Conservation (phyloP, 495 filamentous ascomycete genomes). For the Aspergillus sparsus region DNA sequence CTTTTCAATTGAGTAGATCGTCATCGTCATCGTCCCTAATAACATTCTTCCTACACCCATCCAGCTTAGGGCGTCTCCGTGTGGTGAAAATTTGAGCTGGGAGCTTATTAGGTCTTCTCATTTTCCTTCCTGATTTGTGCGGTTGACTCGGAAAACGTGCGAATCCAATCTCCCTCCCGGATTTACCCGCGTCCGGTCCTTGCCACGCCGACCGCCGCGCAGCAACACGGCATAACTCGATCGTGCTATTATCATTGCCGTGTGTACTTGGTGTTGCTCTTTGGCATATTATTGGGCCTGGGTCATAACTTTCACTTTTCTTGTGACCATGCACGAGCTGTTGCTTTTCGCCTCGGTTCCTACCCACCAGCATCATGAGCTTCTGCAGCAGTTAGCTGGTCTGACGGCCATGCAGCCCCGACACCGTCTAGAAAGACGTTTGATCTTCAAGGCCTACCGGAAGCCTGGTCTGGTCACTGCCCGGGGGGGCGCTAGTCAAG, state of each 20-base stretch:
- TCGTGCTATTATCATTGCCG: conserved; percentile 21
- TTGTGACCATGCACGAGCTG: conserved; percentile 48
- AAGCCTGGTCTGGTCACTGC: conserved; percentile 40
- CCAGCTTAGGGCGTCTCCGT: background rate
- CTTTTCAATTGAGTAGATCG: too few species aligned
- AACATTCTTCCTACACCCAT: background rate
- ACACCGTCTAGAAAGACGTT: conserved; percentile 58
- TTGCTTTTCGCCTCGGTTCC: conserved; percentile 52
- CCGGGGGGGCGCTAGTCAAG: conserved; percentile 47
- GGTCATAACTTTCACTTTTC: background rate
- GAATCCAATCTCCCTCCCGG: conserved; percentile 29
- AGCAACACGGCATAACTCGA: conserved; percentile 15
- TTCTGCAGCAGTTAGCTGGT: conserved; percentile 67
- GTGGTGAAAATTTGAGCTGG: background rate
- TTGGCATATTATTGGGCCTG: conserved; percentile 4
- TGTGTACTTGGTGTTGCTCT: conserved; percentile 7
- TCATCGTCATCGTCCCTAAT: too few species aligned
- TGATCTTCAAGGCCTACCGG: conserved; percentile 65
- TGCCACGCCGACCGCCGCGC: conserved; percentile 8
- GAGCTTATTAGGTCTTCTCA: background rate
- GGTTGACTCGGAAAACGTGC: conserved; percentile 13
- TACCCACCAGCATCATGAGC: conserved; percentile 52
- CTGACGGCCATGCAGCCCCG: conserved; percentile 67
- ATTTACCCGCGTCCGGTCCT: conserved; percentile 27
- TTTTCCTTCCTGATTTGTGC: conserved; percentile 9